Base-by-base conservation (phyloP, 176 grass and related monocot species). In the Oryza brachyantha region DNA sequence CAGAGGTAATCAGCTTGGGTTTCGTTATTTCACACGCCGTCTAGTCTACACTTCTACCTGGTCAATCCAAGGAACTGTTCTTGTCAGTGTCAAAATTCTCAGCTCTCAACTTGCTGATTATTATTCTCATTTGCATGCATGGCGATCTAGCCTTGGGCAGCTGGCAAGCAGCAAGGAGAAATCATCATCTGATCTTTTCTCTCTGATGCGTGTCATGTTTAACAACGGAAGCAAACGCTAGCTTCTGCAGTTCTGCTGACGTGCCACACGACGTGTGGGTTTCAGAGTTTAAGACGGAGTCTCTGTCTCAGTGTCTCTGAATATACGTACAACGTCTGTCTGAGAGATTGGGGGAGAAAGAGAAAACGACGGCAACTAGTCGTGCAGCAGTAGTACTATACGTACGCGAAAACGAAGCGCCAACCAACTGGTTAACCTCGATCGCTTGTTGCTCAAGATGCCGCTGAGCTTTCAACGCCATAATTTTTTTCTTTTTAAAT, bases 181-280 rank as follows among this genome's bases (percentile, higher is more conserved):
- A 60, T 27, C 5, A 74, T 21, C 5, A 26, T 13, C 41, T 19
- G 62, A 37, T 13, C 32, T 1, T 58, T 58, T n/a, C n/a, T n/a
- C n/a, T n/a, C n/a, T n/a, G n/a, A n/a, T n/a, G n/a, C 77, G 64
- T 39, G 64, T 52, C 48, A 52, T n/a, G 52, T 10, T 57, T 61
- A 61, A 57, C 52, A 61, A 61, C 1, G 13, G 35, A 61, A 61
- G 27, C 4, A 37, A 16, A 61, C 40, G 39, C 4, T 25, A 16
- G 52, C 52, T 26, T 13, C 3, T 6, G n/a, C 7, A 31, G 36
- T 26, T 13, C 3, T 6, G n/a, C 7, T 43, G 36, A 76, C 74
- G 57, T 76, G 50, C 0, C 66, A 43, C 24, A 5, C 64, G 16
- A 5, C 40, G 42, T 35, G 13, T 52, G 22, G 13, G 1, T 61